Evolutionary conservation across 2,329 filamentous ascomycete genomes (phyloP), one percentile per base, ranked within the genome.

Genomic region (Nemania abortiva): DNA sequence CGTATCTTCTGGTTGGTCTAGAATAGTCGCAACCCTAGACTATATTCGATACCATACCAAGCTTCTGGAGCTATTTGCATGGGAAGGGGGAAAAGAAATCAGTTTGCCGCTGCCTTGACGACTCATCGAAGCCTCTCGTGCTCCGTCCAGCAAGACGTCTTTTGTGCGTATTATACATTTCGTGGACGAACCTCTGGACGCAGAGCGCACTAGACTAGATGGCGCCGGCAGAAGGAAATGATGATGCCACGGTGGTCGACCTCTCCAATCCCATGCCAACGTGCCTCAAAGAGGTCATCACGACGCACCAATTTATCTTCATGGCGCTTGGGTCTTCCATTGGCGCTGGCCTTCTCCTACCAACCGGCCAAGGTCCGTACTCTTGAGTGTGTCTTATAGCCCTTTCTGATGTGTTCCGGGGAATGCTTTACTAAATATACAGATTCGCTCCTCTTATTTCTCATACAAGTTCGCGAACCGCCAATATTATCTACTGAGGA

Each of bases 261-360:
- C 6, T 7, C 2, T 31, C 34, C 13, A 47, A 31, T 9, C 22
- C 18, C 3, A 13, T 18, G 5, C 22, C 53, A 57, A 59, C 27
- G 29, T 31, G 65, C 56, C 73, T 76, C n/a, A 57, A 74, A 34
- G 65, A 71, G 24, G 72, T 73, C 61, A 81, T 81, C 70, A 76
- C 73, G 1, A 78, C 74, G 4, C 78, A 79, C 1, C 80, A 81
- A 56, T 80, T 81, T 73, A 54, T 78, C 60, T 73, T 80, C 47
- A 79, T 82, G 73, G 79, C 79, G 18, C 70, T 81, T 1, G 76
- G 78, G 6, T 77, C 78, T 37, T 80, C 79, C 52, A 81, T 82
- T 60, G 80, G 80, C 10, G 79, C 80, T 9, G 80, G 80, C 1
- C 72, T 82, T 1, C 76, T 81, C 50, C 74, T 81, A 9, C 78